Percentiles rank a stretch among this genome's conserved stretches.
Conservation (phyloP, 352 stramenopile species). For the Chrysophaeum taylorii region DNA sequence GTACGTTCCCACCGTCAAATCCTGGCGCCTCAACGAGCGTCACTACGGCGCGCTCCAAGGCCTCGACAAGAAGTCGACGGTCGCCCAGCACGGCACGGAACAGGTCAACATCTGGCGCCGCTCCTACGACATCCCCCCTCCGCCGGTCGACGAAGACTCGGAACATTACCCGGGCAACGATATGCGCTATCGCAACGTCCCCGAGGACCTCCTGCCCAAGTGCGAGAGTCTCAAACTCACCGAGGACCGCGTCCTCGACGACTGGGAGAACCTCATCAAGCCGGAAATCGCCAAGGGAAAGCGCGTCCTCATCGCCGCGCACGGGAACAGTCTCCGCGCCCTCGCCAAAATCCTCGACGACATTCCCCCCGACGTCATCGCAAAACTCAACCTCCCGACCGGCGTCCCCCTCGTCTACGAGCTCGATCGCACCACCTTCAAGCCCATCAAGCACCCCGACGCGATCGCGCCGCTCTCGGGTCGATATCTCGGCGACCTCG, state of each 20-base stretch:
- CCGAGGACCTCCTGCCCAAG: conserved; percentile 38
- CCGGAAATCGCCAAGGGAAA: conserved; percentile 65
- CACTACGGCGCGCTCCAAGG: conserved; percentile 93
- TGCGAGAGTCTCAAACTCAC: conserved; percentile 42
- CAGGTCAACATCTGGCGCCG: conserved; percentile 88
- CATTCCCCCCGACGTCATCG: conserved; percentile 85
- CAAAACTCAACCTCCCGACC: conserved; percentile 85
- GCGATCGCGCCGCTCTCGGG: conserved; percentile 49
- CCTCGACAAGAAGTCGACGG: conserved; percentile 97
- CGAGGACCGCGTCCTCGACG: conserved; percentile 67
- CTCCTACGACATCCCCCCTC: conserved; percentile 93
- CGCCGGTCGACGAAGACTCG: conserved; percentile 55
- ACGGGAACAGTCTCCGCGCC: conserved; percentile 88
- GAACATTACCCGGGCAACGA: conserved; percentile 58
- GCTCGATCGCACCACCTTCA: conserved; percentile 76
- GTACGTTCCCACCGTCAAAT: conserved; percentile 85
- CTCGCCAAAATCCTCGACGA: conserved; percentile 90
- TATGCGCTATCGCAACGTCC: conserved; percentile 40
- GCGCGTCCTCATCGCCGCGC: conserved; percentile 82
- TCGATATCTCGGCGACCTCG: conserved; percentile 66
- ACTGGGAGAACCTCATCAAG: conserved; percentile 76
- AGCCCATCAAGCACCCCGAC: conserved; percentile 68
- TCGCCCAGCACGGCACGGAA: conserved; percentile 91
- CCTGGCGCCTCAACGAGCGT: conserved; percentile 89
- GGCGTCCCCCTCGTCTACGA: conserved; percentile 88